Evolutionary conservation across 768 basidiomycete genomes (phyloP).

Genomic region (Auriscalpium vulgare): DNA sequence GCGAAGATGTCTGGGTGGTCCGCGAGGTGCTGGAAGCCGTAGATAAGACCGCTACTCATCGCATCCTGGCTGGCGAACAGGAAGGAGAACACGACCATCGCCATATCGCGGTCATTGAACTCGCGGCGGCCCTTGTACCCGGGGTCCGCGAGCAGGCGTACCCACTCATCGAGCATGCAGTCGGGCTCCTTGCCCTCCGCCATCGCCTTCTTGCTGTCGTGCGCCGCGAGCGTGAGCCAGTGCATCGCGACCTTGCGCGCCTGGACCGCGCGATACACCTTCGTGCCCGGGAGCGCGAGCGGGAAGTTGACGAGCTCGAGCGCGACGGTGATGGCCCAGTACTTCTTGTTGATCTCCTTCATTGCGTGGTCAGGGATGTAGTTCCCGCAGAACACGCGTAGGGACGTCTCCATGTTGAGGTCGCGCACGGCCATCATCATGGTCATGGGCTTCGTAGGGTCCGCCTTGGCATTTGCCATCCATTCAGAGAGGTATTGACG

Average conservation of each 20-base stretch:
- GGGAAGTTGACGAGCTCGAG: constrained; percentile 99
- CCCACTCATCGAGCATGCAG: constrained; percentile 94
- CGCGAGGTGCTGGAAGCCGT: constrained; percentile 92
- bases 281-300: constrained; percentile 89
- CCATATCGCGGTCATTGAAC: constrained; percentile 92
- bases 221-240: constrained; percentile 74
- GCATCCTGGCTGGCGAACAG: constrained; percentile 96
- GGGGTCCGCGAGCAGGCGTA: constrained; percentile 59
- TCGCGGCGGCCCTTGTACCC: constrained; percentile 69
- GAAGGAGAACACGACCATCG: constrained; percentile 95
- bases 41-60: constrained; percentile 95
- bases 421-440: constrained; percentile 91
- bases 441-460: constrained; percentile 36
- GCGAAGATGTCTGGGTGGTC: constrained; percentile 85
- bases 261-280: constrained; percentile 89
- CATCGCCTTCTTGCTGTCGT: constrained; percentile 74
- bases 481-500: constrained; percentile 70
- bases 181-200: constrained; percentile 70
- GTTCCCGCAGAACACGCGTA: constrained; percentile 89
- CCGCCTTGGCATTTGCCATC: constrained; percentile 49
- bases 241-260: constrained; percentile 80
- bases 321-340: constrained; percentile 92
- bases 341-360: constrained; percentile 80
- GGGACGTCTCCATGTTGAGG: constrained; percentile 95
- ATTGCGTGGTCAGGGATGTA: constrained; percentile 81